Percentiles rank a stretch among this genome's conserved stretches.
These are phyloP conservation scores for Hanseniaspora nectarophila DNA, from an alignment of 805 yeast species.

Conservation along the genomic window DNA sequence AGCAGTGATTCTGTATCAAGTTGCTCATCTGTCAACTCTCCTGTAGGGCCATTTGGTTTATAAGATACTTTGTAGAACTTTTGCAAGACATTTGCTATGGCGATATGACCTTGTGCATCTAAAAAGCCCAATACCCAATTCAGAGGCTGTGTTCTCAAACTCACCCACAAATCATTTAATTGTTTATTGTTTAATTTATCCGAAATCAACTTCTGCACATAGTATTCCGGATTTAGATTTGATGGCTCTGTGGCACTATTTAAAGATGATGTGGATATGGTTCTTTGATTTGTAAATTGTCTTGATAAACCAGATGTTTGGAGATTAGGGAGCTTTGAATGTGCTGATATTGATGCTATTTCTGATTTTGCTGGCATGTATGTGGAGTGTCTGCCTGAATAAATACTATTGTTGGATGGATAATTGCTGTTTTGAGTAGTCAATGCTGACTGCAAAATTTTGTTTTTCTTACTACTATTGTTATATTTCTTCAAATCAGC, in stretches of 20 bases:
- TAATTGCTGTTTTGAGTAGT: slow-evolving; percentile 1
- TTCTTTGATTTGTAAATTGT: slow-evolving; percentile 7
- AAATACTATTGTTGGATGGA: background rate
- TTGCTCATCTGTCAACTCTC: slow-evolving; percentile 30
- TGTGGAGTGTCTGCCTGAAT: background rate
- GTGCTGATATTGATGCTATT: background rate
- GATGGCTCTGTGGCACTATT: slow-evolving; percentile 24
- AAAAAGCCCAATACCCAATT: slow-evolving; percentile 72
- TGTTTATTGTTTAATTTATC: slow-evolving; percentile 57
- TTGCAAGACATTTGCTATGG: slow-evolving; percentile 55
- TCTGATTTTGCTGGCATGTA: background rate
- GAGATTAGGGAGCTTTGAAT: background rate
- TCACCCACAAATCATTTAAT: slow-evolving; percentile 76
- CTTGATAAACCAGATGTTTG: slow-evolving; percentile 10
- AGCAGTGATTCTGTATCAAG: slow-evolving; percentile 63
- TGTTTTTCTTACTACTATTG: slow-evolving; percentile 17
- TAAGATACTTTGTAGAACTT: slow-evolving; percentile 31
- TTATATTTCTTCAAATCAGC: slow-evolving; percentile 55
- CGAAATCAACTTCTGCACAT: slow-evolving; percentile 61
- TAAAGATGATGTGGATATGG: slow-evolving; percentile 22
- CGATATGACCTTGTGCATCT: slow-evolving; percentile 69
- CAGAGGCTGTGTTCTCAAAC: slow-evolving; percentile 77
- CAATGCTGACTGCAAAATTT: slow-evolving; percentile 2
- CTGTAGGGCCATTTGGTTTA: slow-evolving; percentile 22
- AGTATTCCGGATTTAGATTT: slow-evolving; percentile 53